Evolutionary conservation across 495 filamentous ascomycete genomes (phyloP).

Genomic region (Tuber aestivum): DNA sequence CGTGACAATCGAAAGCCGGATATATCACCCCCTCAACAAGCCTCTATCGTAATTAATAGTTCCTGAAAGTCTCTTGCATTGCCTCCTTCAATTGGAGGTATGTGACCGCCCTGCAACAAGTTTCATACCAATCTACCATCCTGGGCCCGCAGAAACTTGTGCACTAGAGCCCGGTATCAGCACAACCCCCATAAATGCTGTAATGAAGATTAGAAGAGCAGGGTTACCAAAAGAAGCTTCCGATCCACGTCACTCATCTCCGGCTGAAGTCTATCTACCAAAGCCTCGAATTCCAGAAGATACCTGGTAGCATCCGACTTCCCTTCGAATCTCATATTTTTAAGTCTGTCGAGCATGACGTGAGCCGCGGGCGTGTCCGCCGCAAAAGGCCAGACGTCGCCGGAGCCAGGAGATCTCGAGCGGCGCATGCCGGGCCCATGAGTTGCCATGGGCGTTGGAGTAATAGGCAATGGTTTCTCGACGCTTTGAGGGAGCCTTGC

Average conservation of each 20-base stretch:
- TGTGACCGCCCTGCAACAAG: not conserved
- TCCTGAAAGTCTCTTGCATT: not conserved
- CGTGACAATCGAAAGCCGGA: not conserved
- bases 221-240: constrained; percentile 13
- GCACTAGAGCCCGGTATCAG: not conserved
- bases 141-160: not conserved
- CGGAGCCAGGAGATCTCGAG: not conserved
- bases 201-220: not conserved
- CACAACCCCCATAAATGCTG: too few relatives aligned
- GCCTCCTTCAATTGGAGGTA: not conserved
- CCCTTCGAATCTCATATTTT: constrained; percentile 10
- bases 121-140: not conserved
- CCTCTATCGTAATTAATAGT: not conserved
- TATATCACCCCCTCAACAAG: not conserved
- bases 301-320: constrained; percentile 13
- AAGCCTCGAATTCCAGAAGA: constrained; percentile 16
- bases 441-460: not conserved
- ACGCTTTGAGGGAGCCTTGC: not conserved
- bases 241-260: constrained; percentile 14
- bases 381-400: not conserved
- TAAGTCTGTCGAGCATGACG: constrained; percentile 1
- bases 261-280: constrained; percentile 15
- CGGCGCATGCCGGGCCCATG: not conserved
- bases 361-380: not conserved
- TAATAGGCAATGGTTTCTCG: not conserved